A percentile compares a stretch with the other conserved stretches of the same genome.
Evolutionary conservation across 148 eudicot genomes (phyloP).

Genomic region (Selenicereus undatus): DNA sequence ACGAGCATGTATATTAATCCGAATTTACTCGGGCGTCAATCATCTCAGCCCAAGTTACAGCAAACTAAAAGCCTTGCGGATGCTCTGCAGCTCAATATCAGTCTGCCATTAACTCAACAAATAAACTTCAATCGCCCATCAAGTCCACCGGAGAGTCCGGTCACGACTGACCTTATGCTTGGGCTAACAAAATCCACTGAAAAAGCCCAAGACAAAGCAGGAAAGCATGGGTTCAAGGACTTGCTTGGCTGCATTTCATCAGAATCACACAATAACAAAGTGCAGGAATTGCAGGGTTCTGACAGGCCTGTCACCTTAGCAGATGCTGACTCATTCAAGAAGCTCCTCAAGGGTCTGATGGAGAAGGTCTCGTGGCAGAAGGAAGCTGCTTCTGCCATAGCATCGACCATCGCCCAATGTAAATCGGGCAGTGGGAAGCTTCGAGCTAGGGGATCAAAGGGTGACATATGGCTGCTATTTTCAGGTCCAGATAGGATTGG

Average conservation of each 20-base stretch:
- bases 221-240: slow-evolving; percentile 40
- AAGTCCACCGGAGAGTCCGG: slow-evolving; percentile 65
- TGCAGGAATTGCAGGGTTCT: slow-evolving; percentile 24
- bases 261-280: slow-evolving; percentile 39
- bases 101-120: slow-evolving; percentile 26
- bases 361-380: slow-evolving; percentile 94
- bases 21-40: slow-evolving; percentile 41
- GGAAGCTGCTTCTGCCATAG: slow-evolving; percentile 78
- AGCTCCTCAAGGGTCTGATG: slow-evolving; percentile 70
- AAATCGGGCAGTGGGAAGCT: slow-evolving; percentile 52
- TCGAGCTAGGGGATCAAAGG: slow-evolving; percentile 55
- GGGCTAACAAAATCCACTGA: slow-evolving; percentile 43
- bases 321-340: slow-evolving; percentile 78
- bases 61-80: slow-evolving; percentile 39
- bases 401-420: slow-evolving; percentile 62
- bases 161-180: slow-evolving; percentile 78
- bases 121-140: slow-evolving; percentile 12
- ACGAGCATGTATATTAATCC: slow-evolving; percentile 52
- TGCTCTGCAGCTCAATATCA: slow-evolving; percentile 41
- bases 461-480: slow-evolving; percentile 79
- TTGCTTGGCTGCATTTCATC: slow-evolving; percentile 61
- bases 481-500: slow-evolving; percentile 81
- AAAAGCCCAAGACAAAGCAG: slow-evolving; percentile 20
- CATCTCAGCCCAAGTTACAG: slow-evolving; percentile 48
- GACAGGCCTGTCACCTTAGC: slow-evolving; percentile 38